These are phyloP conservation scores for Strigomonas culicis DNA, from an alignment of 208 protist genomes.

Conservation along the genomic window DNA sequence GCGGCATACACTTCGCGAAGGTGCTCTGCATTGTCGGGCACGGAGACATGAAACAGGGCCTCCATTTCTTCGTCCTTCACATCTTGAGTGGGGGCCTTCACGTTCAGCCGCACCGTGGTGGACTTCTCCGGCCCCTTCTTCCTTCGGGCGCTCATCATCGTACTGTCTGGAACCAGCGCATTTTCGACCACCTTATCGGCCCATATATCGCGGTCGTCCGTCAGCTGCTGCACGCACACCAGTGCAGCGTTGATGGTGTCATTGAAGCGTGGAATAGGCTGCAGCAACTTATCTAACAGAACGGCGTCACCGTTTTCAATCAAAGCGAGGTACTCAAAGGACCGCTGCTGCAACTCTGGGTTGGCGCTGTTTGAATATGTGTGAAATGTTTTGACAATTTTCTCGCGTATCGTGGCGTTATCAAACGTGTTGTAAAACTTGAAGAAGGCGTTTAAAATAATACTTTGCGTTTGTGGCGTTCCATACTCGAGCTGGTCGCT, in stretches of 20 bases:
- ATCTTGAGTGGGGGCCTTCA: background rate
- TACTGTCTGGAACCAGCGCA: constrained; percentile 12
- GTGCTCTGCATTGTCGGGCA: constrained; percentile 24
- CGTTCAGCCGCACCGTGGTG: constrained; percentile 5
- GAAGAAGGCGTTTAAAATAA: constrained; percentile 94
- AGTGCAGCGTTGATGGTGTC: constrained; percentile 37
- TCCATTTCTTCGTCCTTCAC: constrained; percentile 17
- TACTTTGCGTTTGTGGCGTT: constrained; percentile 63
- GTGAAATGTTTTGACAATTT: constrained; percentile 73
- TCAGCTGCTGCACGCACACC: constrained; percentile 24
- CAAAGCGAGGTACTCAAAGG: constrained; percentile 93
- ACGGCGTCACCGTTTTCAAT: constrained; percentile 55
- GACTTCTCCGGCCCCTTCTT: background rate
- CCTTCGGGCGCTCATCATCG: constrained; percentile 7
- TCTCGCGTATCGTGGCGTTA: constrained; percentile 59
- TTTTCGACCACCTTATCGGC: constrained; percentile 29
- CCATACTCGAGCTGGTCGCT: constrained; percentile 65
- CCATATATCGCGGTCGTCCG: constrained; percentile 38
- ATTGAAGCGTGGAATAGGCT: constrained; percentile 65
- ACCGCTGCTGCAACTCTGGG: constrained; percentile 97
- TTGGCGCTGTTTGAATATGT: constrained; percentile 76
- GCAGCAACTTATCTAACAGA: constrained; percentile 67
- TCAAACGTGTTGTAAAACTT: constrained; percentile 97
- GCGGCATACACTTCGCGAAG: constrained; percentile 27
- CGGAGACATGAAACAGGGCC: constrained; percentile 27